These are phyloP conservation scores for Bryopsis sp. DNA, from an alignment of 139 green algal genomes.

Conservation along the genomic window DNA sequence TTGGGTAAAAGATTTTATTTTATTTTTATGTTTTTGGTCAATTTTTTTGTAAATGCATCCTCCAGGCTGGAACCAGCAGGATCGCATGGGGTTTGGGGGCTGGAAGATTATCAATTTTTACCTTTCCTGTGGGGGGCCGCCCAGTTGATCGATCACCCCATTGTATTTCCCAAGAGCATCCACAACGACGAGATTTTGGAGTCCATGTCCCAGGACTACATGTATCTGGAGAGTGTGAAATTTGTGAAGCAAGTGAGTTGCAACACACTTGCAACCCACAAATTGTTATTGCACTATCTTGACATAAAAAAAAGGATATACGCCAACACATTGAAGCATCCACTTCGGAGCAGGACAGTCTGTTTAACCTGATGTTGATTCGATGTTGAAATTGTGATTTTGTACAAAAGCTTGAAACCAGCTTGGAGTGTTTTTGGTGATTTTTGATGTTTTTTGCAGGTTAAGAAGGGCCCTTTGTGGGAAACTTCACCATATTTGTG, in stretches of 20 bases:
- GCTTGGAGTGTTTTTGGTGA: too few species aligned
- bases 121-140: slow-evolving; percentile 85
- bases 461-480: slow-evolving; percentile 87
- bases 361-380: slow-evolving; percentile 13
- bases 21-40: slow-evolving; percentile 6
- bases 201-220: slow-evolving; percentile 58
- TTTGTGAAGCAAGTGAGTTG: slow-evolving; percentile 65
- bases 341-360: slow-evolving; percentile 4
- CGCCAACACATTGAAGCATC: too few species aligned
- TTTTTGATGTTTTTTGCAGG: slow-evolving; percentile 44
- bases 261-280: not conserved
- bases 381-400: too few species aligned
- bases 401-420: too few species aligned
- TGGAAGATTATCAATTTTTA: slow-evolving; percentile 98
- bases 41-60: slow-evolving; percentile 15
- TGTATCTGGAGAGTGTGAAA: slow-evolving; percentile 74
- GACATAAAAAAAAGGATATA: too few species aligned
- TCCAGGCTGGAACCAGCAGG: slow-evolving; percentile 87
- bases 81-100: slow-evolving; percentile 91
- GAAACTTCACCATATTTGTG: slow-evolving; percentile 94
- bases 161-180: slow-evolving; percentile 72
- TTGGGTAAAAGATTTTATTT: not conserved
- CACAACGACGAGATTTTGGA: slow-evolving; percentile 65
- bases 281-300: too few species aligned
- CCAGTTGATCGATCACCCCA: slow-evolving; percentile 69